phyloP scores from a whole-genome alignment of 148 eudicot genomes.

The Arbutus unedo region DNA sequence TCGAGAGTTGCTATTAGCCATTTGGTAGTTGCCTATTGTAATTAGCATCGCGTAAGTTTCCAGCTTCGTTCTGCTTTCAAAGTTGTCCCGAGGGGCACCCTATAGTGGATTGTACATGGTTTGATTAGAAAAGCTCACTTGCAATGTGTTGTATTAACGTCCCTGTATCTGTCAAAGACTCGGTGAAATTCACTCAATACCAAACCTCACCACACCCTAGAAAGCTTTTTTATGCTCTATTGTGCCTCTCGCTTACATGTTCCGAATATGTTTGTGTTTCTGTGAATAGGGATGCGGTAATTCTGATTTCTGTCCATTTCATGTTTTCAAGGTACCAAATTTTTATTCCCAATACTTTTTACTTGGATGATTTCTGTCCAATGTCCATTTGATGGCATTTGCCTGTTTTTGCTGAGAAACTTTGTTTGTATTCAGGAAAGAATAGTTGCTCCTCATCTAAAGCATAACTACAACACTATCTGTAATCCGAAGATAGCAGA shows the following conservation, averaged over 20 bases:
- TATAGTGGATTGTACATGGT: neutral
- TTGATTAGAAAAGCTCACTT: neutral
- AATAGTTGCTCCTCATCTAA: conserved; percentile 67
- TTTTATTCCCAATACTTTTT: neutral
- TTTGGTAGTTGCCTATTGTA: neutral
- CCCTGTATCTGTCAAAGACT: neutral
- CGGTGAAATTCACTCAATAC: neutral
- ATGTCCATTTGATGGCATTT: neutral
- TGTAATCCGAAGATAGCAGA: conserved; percentile 40
- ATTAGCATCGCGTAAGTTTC: neutral
- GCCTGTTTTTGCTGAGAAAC: neutral
- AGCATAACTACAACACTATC: conserved; percentile 58
- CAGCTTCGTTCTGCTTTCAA: neutral
- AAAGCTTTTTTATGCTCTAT: neutral
- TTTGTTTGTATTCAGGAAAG: conserved; percentile 56
- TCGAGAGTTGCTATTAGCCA: neutral
- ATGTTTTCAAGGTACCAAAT: conserved; percentile 76
- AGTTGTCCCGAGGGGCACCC: neutral
- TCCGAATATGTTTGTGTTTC: neutral
- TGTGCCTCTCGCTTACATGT: neutral
- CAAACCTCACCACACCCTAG: neutral
- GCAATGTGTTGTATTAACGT: neutral
- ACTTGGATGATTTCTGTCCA: too few species aligned
- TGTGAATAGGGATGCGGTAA: conserved; percentile 68
- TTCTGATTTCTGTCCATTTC: conserved; percentile 81